Base-by-base conservation (phyloP, 805 yeast genomes). In the Candida parachauliodes region DNA sequence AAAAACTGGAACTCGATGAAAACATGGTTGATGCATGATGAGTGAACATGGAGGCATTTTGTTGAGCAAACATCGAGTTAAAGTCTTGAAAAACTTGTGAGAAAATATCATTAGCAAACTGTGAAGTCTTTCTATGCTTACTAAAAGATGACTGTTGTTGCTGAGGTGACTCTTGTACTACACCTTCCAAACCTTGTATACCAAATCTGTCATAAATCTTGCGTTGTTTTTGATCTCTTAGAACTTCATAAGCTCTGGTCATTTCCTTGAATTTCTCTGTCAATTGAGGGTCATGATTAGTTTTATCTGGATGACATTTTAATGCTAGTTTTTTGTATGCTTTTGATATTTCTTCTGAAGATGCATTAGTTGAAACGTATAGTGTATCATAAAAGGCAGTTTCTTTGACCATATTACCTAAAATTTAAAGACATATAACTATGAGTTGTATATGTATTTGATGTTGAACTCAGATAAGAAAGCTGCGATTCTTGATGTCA, bases 231-330 rank as follows among this genome's bases (percentile, higher is more conserved):
- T 57, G 53, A 51, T 81, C 77, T 25, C 69, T 62, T 23, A 85
- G 60, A 5, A 77, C 64, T 44, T 82, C 83, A 54, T 85, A 85
- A 0, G 91, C 89, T 32, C 71, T 68, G 2, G 81, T 76, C 28
- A 83, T 68, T 37, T 72, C 76, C 58, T 79, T 79, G 60, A 83
- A 85, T 43, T 59, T 62, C 41, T 68, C 71, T 3, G 77, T 75
- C 26, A 74, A 64, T 20, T 61, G 69, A 5, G 73, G 74, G 12
- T 74, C 58, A 44, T 68, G 74, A 40, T 65, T 64, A 15, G 76
- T 76, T 48, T 77, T 76, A 52, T 82, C 89, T 1, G 89, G 89
- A 52, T 82, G 89, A 51, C 69, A 75, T 48, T 65, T 65, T 34
- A 75, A 51, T 2, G 79, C 76, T 37, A 55, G 52, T 36, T 55